Conservation (phyloP, 257 asterid genomes). For the Ilex asprella region DNA sequence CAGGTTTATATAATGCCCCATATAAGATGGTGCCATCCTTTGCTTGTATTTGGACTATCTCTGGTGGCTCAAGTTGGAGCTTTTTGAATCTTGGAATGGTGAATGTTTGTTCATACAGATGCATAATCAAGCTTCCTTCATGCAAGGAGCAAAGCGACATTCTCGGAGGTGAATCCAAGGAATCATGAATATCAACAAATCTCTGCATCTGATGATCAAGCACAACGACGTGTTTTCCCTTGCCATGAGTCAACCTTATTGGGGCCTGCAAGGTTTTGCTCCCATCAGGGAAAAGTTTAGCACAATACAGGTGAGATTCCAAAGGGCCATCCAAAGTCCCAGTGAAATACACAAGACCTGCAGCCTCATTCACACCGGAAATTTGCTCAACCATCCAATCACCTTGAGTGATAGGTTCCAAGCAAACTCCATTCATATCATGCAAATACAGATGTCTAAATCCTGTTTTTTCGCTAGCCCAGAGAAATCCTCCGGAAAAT, state of each 20-base stretch:
- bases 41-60: constrained; percentile 52
- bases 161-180: constrained; percentile 66
- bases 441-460: constrained; percentile 76
- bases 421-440: constrained; percentile 54
- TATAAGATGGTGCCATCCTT: constrained; percentile 68
- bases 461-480: constrained; percentile 94
- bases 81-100: constrained; percentile 36
- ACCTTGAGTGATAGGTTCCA: constrained; percentile 84
- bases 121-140: constrained; percentile 52
- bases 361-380: constrained; percentile 75
- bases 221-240: constrained; percentile 74
- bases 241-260: constrained; percentile 61
- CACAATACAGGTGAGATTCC: constrained; percentile 77
- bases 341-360: constrained; percentile 63
- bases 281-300: constrained; percentile 41
- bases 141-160: constrained; percentile 56
- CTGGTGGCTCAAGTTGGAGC: constrained; percentile 67
- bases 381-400: constrained; percentile 94
- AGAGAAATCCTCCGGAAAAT: constrained; percentile 62
- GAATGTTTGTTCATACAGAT: constrained; percentile 53
- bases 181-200: constrained; percentile 72
- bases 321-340: constrained; percentile 75
- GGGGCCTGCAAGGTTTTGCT: constrained; percentile 36
- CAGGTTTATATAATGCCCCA: constrained; percentile 79
- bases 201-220: constrained; percentile 81